phyloP scores from a whole-genome alignment of 2,329 filamentous ascomycete genomes.

The Clonostachys solani region DNA sequence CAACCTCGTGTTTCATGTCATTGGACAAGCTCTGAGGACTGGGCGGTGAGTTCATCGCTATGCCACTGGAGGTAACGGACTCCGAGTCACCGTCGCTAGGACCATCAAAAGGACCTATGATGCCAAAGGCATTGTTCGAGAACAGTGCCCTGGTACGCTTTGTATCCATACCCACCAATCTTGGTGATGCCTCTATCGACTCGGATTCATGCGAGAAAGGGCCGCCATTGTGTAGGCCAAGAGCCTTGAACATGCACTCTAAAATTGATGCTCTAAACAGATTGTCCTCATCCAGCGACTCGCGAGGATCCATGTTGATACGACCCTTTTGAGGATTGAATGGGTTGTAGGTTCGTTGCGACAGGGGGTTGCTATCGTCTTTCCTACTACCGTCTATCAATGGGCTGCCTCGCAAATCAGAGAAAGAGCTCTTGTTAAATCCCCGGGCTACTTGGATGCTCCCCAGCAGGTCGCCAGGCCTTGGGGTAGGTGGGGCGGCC shows the following conservation, averaged over 20 bases:
- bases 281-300: slow-evolving; percentile 82
- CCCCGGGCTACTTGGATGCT: slow-evolving; percentile 69
- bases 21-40: slow-evolving; percentile 65
- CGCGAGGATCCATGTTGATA: slow-evolving; percentile 62
- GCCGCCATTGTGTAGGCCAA: slow-evolving; percentile 72
- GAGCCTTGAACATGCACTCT: slow-evolving; percentile 92
- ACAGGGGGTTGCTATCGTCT: slow-evolving; percentile 38
- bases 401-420: slow-evolving; percentile 7
- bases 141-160: slow-evolving; percentile 76
- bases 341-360: slow-evolving; percentile 48
- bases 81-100: slow-evolving; percentile 81
- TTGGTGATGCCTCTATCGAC: slow-evolving; percentile 82
- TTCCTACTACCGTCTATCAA: slow-evolving; percentile 9
- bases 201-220: slow-evolving; percentile 61
- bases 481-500: not conserved
- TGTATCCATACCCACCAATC: slow-evolving; percentile 79
- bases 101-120: slow-evolving; percentile 77
- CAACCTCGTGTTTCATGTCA: slow-evolving; percentile 86
- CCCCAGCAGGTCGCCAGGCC: slow-evolving; percentile 74
- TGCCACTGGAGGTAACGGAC: slow-evolving; percentile 70
- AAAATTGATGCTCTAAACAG: slow-evolving; percentile 86
- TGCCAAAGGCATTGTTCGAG: slow-evolving; percentile 72
- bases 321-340: slow-evolving; percentile 49
- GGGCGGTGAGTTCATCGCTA: slow-evolving; percentile 55
- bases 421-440: slow-evolving; percentile 37